phyloP scores from a whole-genome alignment of 2,329 filamentous ascomycete genomes.

The Fusarium chaquense region DNA sequence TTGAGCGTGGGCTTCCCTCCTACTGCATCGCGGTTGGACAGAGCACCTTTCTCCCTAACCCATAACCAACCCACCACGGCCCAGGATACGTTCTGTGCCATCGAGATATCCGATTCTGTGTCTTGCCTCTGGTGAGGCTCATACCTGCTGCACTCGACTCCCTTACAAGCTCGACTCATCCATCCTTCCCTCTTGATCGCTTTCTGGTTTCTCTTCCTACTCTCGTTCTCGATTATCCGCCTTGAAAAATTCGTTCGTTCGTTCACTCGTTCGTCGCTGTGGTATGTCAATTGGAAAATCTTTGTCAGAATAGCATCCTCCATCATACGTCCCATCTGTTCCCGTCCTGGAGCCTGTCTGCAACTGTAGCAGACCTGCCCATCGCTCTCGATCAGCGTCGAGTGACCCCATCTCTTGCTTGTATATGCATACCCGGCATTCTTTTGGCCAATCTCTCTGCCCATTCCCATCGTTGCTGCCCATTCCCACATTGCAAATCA shows the following conservation, averaged over 20 bases:
- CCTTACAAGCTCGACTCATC: conserved; percentile 30
- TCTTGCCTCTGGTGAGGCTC: conserved; percentile 34
- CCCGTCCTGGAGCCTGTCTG: conserved; percentile 13
- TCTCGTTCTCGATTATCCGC: conserved; percentile 10
- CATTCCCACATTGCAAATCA: conserved; percentile 13
- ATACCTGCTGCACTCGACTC: conserved; percentile 33
- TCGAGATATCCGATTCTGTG: conserved; percentile 46
- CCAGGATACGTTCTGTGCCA: conserved; percentile 34
- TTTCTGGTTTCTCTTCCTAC: conserved; percentile 16
- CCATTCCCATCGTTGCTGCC: not conserved
- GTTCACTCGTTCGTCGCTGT: conserved; percentile 25
- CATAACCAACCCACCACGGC: conserved; percentile 28
- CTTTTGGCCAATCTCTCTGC: conserved; percentile 16
- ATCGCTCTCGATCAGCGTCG: conserved; percentile 17
- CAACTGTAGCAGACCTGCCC: conserved; percentile 10
- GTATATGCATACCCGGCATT: conserved; percentile 33
- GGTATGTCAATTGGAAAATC: conserved; percentile 33
- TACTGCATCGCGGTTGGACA: conserved; percentile 38
- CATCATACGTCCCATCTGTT: conserved; percentile 30
- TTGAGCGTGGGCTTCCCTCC: conserved; percentile 28
- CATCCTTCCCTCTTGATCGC: conserved; percentile 8
- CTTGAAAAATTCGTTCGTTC: conserved; percentile 23
- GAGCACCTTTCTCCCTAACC: conserved; percentile 19
- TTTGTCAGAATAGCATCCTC: conserved; percentile 22
- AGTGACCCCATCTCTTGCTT: conserved; percentile 28